Base-by-base conservation (phyloP, 768 basidiomycete species). In the Amanita exitialis region DNA sequence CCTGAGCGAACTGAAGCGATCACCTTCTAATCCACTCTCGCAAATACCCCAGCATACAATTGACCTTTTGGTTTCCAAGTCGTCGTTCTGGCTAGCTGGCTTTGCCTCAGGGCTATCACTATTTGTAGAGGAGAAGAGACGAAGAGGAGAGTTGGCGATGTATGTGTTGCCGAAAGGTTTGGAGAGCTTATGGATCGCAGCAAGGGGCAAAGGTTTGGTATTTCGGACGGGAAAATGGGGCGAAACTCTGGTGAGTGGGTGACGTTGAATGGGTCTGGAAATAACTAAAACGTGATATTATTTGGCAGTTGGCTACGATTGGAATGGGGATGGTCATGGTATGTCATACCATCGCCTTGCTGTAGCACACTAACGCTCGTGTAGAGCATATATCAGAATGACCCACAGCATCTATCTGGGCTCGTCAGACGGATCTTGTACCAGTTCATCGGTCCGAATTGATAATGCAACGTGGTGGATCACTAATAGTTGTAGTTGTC, bases 261-360 rank as follows among this genome's bases (percentile, higher is more conserved):
- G 48, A 49, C 38, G 48, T 37, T 12, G 30, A 50, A 30, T 47
- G 16, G 38, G 18, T 36, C 37, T 39, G 8, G 28, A 38, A 47
- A 13, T 23, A 48, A 18, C 61, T 35, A 15, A 34, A 52, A 50
- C 41, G 23, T 28, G 54, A 27, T 37, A 49, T 13, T 42, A 47
- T 36, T 42, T 39, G 9, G 3, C 41, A 78, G 75, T 63, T 87
- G 42, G 80, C 82, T 6, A 81, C 83, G 2, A 71, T 86, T 51
- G 91, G 85, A 9, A 90, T 93, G 86, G 84, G 82, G 5, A 89
- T 96, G 90, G 87, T 94, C 35, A 86, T 92, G 89, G 84, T 81
- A 54, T 51, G 80, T 67, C 13, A 3, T n/a, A 6, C 13, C 20
- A 42, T 53, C 20, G n/a, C 20, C 30, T n/a, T 44, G 54, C 13